A percentile compares a stretch with the other conserved stretches of the same genome.
These are phyloP conservation scores for Pythium apleroticum DNA, from an alignment of 352 stramenopile genomes.

Conservation along the genomic window DNA sequence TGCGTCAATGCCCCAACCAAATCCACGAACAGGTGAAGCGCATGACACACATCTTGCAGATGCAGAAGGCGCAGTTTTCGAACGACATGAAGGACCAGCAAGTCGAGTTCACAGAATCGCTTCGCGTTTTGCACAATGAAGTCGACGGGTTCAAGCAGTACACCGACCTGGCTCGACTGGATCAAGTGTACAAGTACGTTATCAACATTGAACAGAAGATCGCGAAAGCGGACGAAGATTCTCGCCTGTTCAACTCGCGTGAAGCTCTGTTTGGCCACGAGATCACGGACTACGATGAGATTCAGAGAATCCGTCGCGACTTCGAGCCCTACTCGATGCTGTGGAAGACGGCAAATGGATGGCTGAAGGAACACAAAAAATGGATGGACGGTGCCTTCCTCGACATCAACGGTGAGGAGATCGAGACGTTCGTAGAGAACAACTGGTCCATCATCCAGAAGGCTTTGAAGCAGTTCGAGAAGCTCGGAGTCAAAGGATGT, in stretches of 20 bases:
- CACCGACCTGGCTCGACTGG: conserved; percentile 80
- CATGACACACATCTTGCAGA: conserved; percentile 74
- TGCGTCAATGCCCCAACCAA: conserved; percentile 85
- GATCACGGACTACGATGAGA: conserved; percentile 90
- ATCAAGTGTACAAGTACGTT: conserved; percentile 88
- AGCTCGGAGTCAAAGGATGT: conserved; percentile 82
- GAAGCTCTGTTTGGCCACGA: conserved; percentile 88
- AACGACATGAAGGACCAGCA: conserved; percentile 93
- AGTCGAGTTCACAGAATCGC: conserved; percentile 84
- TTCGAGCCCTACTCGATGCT: conserved; percentile 95
- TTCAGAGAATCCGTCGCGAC: conserved; percentile 87
- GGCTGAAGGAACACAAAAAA: conserved; percentile 90
- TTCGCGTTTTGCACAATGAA: conserved; percentile 86
- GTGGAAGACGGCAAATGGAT: conserved; percentile 91
- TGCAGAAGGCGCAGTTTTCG: conserved; percentile 85
- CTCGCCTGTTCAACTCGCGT: conserved; percentile 90
- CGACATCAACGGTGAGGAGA: conserved; percentile 89
- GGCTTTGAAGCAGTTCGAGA: conserved; percentile 93
- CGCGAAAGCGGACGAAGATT: conserved; percentile 84
- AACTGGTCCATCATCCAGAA: conserved; percentile 89
- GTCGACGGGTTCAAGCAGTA: conserved; percentile 87
- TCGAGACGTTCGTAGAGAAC: conserved; percentile 88
- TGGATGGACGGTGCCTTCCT: conserved; percentile 93
- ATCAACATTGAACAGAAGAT: conserved; percentile 89
- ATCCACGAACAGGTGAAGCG: conserved; percentile 87